Base-by-base conservation (phyloP, 441 rosid species). In the Monsonia emarginata region DNA sequence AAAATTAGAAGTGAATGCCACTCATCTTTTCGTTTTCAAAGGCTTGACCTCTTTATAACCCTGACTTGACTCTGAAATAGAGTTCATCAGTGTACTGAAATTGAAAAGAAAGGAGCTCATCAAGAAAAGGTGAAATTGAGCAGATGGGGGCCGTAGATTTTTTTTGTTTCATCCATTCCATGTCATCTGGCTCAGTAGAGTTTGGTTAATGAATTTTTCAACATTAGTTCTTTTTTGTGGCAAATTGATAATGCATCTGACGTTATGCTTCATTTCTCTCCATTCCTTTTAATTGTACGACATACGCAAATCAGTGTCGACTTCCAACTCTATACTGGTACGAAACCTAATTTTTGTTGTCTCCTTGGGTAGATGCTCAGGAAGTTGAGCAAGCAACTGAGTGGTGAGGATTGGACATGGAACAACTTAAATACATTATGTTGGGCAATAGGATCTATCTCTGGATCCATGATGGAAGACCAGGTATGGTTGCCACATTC, bases 371-470 rank as follows among this genome's bases (percentile, higher is more conserved):
- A 95, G 99, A 95, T 95, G 98, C 74, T 95, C 71, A 88, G 82
- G 86, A 95, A 95, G 78, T 84, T 95, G 67, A 90, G 87, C 68
- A 95, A 95, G 82, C 99, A 92, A 79, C 73, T 90, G 81, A 90
- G 85, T 69, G 96, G 98, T 72, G 98, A 95, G 81, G 99, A 95
- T 76, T 95, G 98, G 97, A 86, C 89, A 31, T 90, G 98, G 99
- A 95, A 95, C 79, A 95, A 95, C 65, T 68, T 95, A 63, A 95
- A 92, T 75, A 95, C 99, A 2, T 78, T 95, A 63, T 95, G 99
- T 82, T 95, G 99, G 99, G 99, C 98, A 64, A 95, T 95, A 69
- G 98, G 99, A 67, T 95, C 99, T 59, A 95, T 95, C 32, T 95
- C 99, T 63, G 98, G 99, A 64, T 95, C 98, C 74, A 95, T 95